phyloP scores from a whole-genome alignment of 2,329 filamentous ascomycete genomes.

The Sphaerostilbella broomeana region DNA sequence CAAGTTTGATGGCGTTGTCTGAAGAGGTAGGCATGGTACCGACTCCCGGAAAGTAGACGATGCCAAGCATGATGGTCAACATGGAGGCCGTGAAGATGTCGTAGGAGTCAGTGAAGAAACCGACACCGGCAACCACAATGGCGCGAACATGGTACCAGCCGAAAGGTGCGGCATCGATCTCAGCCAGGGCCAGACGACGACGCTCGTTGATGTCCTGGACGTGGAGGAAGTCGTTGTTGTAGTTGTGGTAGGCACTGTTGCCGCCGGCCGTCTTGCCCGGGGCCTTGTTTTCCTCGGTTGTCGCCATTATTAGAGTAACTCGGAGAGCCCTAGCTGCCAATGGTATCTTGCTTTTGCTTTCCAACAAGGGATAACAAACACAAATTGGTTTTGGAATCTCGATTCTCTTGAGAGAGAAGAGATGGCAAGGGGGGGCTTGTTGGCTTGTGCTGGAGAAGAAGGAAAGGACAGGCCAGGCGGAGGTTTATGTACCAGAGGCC shows the following conservation, averaged over 20 bases:
- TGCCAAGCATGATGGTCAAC: constrained; percentile 67
- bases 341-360: too few species aligned
- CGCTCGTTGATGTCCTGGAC: constrained; percentile 70
- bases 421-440: constrained; percentile 5
- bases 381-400: constrained; percentile 6
- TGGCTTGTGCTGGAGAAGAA: constrained; percentile 8
- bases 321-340: too few species aligned
- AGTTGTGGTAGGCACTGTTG: constrained; percentile 69
- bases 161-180: constrained; percentile 76
- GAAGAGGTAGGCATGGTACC: constrained; percentile 58
- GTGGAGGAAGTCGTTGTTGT: constrained; percentile 63
- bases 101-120: constrained; percentile 85
- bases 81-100: constrained; percentile 74
- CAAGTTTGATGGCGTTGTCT: constrained; percentile 79
- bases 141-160: constrained; percentile 80
- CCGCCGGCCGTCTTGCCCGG: constrained; percentile 51
- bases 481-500: not conserved
- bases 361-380: constrained; percentile 8
- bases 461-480: not conserved
- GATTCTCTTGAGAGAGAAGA: constrained; percentile 3
- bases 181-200: constrained; percentile 68
- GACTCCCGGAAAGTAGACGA: constrained; percentile 61
- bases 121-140: constrained; percentile 71
- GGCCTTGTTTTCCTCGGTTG: constrained; percentile 8
- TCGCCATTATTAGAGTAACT: too few species aligned